A percentile compares a stretch with the other conserved stretches of the same genome.
phyloP scores from a whole-genome alignment of 2,329 filamentous ascomycete species.

The Ophiostoma angusticollis region DNA sequence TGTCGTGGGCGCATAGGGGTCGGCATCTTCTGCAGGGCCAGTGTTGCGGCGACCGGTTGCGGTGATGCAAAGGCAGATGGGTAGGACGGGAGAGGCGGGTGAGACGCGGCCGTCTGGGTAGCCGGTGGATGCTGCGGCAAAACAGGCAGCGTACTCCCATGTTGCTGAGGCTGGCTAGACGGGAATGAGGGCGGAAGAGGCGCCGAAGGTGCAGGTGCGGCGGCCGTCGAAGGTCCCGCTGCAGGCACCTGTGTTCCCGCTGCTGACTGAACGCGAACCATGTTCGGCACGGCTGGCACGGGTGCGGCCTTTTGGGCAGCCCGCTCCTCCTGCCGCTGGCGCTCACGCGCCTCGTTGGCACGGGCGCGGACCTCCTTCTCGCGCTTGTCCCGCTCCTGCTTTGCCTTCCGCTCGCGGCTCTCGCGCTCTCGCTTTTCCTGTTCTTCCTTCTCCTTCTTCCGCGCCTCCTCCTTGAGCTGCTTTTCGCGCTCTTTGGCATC shows the following conservation, averaged over 20 bases:
- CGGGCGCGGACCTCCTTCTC: constrained; percentile 33
- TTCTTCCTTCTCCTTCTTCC: constrained; percentile 64
- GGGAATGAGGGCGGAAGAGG: too few relatives aligned
- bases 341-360: constrained; percentile 20
- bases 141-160: constrained; percentile 34
- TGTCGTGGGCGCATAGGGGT: constrained; percentile 68
- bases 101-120: too few relatives aligned
- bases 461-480: constrained; percentile 71
- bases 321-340: constrained; percentile 28
- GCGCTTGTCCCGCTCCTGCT: constrained; percentile 46
- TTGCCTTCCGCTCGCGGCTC: constrained; percentile 35
- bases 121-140: constrained; percentile 51
- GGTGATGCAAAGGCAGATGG: constrained; percentile 57
- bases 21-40: constrained; percentile 68
- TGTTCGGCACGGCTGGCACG: constrained; percentile 11
- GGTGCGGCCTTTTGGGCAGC: constrained; percentile 28
- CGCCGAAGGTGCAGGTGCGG: constrained; percentile 8
- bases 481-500: constrained; percentile 73
- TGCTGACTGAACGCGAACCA: background rate
- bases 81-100: constrained; percentile 16
- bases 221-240: constrained; percentile 17
- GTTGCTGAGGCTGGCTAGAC: too few relatives aligned
- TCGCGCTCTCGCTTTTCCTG: constrained; percentile 51
- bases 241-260: too few relatives aligned
- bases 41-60: constrained; percentile 65